These are phyloP conservation scores for maize (Zea mays) DNA, from an alignment of 176 grass and related monocot genomes.

Conservation along the genomic window Zm-B73-REFERENCE-NAM-5.0 NC_050100.1:82744501-82745000, in stretches of 20 bases:
- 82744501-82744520: constrained; percentile 67
- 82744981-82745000: not conserved
- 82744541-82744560: constrained; percentile 86
- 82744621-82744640: constrained; percentile 46
- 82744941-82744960: not conserved
- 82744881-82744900: not conserved
- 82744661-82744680: not conserved
- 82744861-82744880: not conserved
- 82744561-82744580: constrained; percentile 57
- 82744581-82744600: constrained; percentile 50
- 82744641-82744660: constrained; percentile 46
- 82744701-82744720: not conserved
- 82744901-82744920: constrained; percentile 35
- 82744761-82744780: not conserved
- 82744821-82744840: not conserved
- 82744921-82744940: constrained; percentile 26
- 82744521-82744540: constrained; percentile 55
- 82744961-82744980: not conserved
- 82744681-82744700: not conserved
- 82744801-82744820: not conserved
- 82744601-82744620: constrained; percentile 28
- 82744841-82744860: not conserved
- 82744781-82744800: not conserved
- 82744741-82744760: not conserved
- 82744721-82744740: not conserved